Evolutionary conservation across 306 rosid species (phyloP).

Genomic region (Glycine tomentella): DNA sequence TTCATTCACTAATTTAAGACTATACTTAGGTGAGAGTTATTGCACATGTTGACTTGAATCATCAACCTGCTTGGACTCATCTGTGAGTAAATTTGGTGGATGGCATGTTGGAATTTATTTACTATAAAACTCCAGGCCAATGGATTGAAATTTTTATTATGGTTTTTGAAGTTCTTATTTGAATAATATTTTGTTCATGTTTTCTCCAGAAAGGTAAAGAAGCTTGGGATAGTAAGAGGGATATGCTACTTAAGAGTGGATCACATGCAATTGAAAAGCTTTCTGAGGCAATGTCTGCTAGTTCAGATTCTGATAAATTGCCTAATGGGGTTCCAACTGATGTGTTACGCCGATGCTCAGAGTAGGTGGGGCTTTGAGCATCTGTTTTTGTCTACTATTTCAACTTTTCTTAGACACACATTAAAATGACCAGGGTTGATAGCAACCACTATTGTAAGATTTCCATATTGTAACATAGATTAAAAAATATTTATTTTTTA

Average conservation of each 20-base stretch:
- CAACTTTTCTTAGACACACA: slow-evolving; percentile 12
- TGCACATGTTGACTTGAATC: slow-evolving; percentile 38
- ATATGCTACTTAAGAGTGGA: slow-evolving; percentile 86
- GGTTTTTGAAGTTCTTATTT: slow-evolving; percentile 25
- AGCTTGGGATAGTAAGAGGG: slow-evolving; percentile 82
- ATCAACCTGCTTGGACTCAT: slow-evolving; percentile 16
- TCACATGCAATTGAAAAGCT: slow-evolving; percentile 84
- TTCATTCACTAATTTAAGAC: slow-evolving; percentile 90
- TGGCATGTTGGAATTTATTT: neutral
- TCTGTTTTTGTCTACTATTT: slow-evolving; percentile 27
- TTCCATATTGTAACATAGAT: slow-evolving; percentile 28
- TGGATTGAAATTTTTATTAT: slow-evolving; percentile 24
- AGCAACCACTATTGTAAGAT: slow-evolving; percentile 20
- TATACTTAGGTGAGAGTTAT: slow-evolving; percentile 76
- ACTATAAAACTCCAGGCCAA: slow-evolving; percentile 27
- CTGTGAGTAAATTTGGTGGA: slow-evolving; percentile 12
- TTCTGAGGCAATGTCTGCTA: slow-evolving; percentile 76
- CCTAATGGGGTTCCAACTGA: slow-evolving; percentile 68
- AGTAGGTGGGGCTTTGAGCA: slow-evolving; percentile 64
- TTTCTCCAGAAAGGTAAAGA: slow-evolving; percentile 81
- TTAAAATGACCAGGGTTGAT: neutral
- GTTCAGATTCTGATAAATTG: slow-evolving; percentile 72
- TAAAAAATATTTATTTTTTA: neutral
- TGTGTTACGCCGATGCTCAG: slow-evolving; percentile 73
- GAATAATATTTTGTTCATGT: slow-evolving; percentile 35